A percentile compares a stretch with the other conserved stretches of the same genome.
Conservation (phyloP, 2,329 filamentous ascomycete genomes). For the Sarocladium brachiariae region DNA sequence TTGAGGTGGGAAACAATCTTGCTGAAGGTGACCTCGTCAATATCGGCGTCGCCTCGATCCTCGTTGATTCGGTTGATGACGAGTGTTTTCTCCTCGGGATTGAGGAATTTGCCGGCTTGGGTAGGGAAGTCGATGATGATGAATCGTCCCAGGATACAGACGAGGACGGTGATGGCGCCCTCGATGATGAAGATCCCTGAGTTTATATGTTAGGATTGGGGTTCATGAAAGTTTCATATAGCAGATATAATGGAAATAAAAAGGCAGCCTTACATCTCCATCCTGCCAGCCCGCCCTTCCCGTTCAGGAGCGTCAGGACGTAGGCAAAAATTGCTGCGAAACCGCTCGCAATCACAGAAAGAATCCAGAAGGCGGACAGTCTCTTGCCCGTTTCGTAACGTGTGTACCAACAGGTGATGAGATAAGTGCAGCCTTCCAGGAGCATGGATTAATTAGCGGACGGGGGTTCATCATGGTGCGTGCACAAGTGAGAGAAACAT, state of each 20-base stretch:
- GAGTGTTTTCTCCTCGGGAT: constrained; percentile 16
- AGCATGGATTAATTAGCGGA: too few species aligned
- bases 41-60: constrained; percentile 15
- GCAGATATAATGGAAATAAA: too few species aligned
- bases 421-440: neutral
- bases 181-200: constrained; percentile 9
- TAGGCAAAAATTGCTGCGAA: constrained; percentile 1
- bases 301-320: constrained; percentile 1
- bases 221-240: too few species aligned
- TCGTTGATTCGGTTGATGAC: constrained; percentile 28
- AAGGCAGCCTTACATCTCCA: constrained; percentile 7
- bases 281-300: neutral
- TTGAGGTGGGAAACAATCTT: constrained; percentile 21
- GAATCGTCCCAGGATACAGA: constrained; percentile 3
- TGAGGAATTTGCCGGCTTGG: neutral
- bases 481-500: too few species aligned
- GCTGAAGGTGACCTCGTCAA: constrained; percentile 18
- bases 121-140: constrained; percentile 3
- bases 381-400: constrained; percentile 1
- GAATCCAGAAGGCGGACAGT: constrained; percentile 1
- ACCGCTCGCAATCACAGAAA: neutral
- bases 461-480: too few species aligned
- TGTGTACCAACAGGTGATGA: constrained; percentile 1
- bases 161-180: neutral
- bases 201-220: too few species aligned